Base-by-base conservation (phyloP, 2,329 filamentous ascomycete species). In the Biscogniauxia sp. region DNA sequence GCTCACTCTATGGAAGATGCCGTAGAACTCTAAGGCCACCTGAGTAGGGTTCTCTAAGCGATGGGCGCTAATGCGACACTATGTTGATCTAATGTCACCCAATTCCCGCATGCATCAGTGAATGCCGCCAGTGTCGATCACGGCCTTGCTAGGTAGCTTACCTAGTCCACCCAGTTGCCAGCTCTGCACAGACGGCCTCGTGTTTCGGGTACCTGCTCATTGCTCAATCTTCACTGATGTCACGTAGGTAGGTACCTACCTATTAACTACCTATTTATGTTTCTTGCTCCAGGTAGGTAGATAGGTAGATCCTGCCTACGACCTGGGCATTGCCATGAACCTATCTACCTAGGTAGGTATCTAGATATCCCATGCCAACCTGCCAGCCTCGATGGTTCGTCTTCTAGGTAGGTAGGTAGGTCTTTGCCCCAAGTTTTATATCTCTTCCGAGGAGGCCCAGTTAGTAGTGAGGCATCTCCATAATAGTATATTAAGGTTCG, bases 41-140 rank as follows among this genome's bases (percentile, higher is more conserved):
- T n/a, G 59, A 62, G 61, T 66, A 62, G 64, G 66, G 63, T 60
- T 61, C 58, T 63, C 61, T 66, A 72, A 72, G 70, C 70, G 70
- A 72, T 61, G 62, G 49, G 57, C 66, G 63, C 70, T 71, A 72
- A 69, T 68, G 70, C 64, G 64, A 64, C 61, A 61, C 62, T 58
- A 63, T 54, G 68, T 63, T 69, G 69, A 72, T 72, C 69, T 66
- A 57, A 62, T 62, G 61, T 63, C 65, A 64, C 62, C 66, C 65
- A 63, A 63, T 63, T 66, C 62, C 66, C 66, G 66, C 63, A 68
- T 57, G 32, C 37, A 58, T 63, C 37, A 58, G 61, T 66, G 54
- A 58, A 51, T 60, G 54, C 60, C 61, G 58, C 59, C 58, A 59
- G 20, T 9, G 41, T 53, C 51, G 52, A 53, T 53, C 52, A 32